Evolutionary conservation across 495 filamentous ascomycete genomes (phyloP).

Genomic region (Sphaerosporella brunnea): DNA sequence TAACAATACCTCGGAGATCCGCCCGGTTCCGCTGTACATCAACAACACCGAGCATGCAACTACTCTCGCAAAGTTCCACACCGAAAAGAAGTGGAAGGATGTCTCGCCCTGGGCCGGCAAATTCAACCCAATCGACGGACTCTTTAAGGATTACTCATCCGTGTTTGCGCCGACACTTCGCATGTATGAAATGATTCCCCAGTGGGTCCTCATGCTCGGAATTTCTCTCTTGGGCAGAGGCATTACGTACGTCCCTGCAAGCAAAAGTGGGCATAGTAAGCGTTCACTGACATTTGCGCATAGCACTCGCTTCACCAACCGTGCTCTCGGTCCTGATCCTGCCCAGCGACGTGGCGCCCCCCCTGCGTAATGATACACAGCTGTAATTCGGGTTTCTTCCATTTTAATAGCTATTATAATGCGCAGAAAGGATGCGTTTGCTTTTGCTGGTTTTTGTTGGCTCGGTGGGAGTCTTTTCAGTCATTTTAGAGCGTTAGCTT

Average conservation of each 20-base stretch:
- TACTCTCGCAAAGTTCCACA: constrained; percentile 30
- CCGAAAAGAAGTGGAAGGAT: constrained; percentile 39
- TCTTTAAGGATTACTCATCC: constrained; percentile 15
- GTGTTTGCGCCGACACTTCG: constrained; percentile 8
- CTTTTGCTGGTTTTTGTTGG: too few relatives aligned
- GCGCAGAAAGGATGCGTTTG: too few relatives aligned
- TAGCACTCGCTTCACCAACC: too few relatives aligned
- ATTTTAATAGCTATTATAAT: too few relatives aligned
- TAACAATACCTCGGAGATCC: constrained; percentile 15
- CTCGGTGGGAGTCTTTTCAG: too few relatives aligned
- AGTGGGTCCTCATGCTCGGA: constrained; percentile 53
- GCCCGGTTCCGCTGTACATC: constrained; percentile 9
- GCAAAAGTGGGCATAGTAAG: too few relatives aligned
- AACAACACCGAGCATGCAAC: constrained; percentile 10
- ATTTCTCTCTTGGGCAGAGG: constrained; percentile 65
- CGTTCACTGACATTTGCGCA: too few relatives aligned
- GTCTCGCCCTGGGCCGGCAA: constrained; percentile 40
- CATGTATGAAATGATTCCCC: constrained; percentile 13
- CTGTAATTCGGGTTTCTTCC: too few relatives aligned
- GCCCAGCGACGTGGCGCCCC: too few relatives aligned
- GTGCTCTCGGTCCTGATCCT: not conserved
- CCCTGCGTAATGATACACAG: too few relatives aligned
- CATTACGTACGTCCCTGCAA: constrained; percentile 63
- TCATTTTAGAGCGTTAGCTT: not conserved
- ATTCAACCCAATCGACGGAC: constrained; percentile 47